Percentiles rank a stretch among this genome's conserved stretches.
These are phyloP conservation scores for Antrodiella citrinella DNA, from an alignment of 768 basidiomycete genomes.

Conservation along the genomic window DNA sequence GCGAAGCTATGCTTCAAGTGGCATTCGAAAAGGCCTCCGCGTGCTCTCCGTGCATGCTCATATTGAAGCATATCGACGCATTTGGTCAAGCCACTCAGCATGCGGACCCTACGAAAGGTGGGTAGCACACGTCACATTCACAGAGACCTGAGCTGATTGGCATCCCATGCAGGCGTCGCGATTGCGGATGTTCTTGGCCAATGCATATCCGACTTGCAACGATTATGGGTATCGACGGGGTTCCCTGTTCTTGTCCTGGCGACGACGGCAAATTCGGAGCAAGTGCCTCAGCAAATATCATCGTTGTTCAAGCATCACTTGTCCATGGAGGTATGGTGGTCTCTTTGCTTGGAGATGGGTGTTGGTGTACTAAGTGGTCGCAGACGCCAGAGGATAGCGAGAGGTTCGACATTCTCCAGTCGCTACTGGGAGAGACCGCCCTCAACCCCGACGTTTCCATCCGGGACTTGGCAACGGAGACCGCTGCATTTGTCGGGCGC, in stretches of 20 bases:
- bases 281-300: constrained; percentile 53
- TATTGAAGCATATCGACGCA: constrained; percentile 78
- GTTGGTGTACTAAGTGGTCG: neutral
- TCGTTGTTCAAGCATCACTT: constrained; percentile 84
- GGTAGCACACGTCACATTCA: constrained; percentile 1
- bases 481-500: constrained; percentile 80
- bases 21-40: constrained; percentile 68
- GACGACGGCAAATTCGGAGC: constrained; percentile 60
- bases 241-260: constrained; percentile 73
- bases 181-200: constrained; percentile 54
- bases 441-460: constrained; percentile 77
- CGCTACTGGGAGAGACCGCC: constrained; percentile 29
- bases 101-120: constrained; percentile 59
- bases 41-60: constrained; percentile 79
- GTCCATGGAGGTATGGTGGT: constrained; percentile 50
- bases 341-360: neutral
- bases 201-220: constrained; percentile 47
- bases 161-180: constrained; percentile 38
- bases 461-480: constrained; percentile 67
- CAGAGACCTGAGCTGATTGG: neutral
- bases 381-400: constrained; percentile 80
- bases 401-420: constrained; percentile 51
- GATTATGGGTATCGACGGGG: constrained; percentile 50
- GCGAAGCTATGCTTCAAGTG: constrained; percentile 63
- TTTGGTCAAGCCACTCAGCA: constrained; percentile 61